These are phyloP conservation scores for Aspergillus hiratsukae DNA, from an alignment of 2,329 filamentous ascomycete species.

Conservation along the genomic window DNA sequence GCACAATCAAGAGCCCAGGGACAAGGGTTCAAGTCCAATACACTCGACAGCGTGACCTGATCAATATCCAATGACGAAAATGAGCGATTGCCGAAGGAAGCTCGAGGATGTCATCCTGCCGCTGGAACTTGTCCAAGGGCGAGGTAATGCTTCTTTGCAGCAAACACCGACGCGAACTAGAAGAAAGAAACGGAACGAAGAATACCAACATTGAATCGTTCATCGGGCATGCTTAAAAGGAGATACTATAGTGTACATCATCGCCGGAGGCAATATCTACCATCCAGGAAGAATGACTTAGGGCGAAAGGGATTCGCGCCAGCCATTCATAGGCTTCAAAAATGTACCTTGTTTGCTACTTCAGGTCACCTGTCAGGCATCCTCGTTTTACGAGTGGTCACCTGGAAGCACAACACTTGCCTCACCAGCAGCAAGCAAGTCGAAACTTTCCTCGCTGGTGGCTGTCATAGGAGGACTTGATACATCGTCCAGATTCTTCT, in stretches of 20 bases:
- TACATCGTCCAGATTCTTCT: conserved; percentile 5
- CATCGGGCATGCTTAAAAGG: background rate
- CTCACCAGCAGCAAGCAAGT: conserved; percentile 41
- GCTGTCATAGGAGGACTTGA: conserved; percentile 35
- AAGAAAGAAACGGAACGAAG: background rate
- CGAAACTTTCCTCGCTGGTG: conserved; percentile 47
- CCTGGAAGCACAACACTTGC: conserved; percentile 38
- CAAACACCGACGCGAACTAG: background rate
- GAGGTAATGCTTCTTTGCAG: background rate
- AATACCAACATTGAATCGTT: background rate
- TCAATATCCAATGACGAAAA: conserved; percentile 1
- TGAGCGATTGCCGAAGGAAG: conserved; percentile 1
- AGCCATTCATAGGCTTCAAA: conserved; percentile 5
- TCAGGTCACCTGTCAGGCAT: background rate
- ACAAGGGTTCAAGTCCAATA: background rate
- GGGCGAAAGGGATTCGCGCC: background rate
- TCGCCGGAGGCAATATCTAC: conserved; percentile 1
- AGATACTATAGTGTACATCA: conserved; percentile 9
- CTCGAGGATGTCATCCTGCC: background rate
- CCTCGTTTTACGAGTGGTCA: conserved; percentile 4
- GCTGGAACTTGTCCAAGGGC: background rate
- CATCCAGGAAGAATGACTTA: background rate
- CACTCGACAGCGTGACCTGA: background rate
- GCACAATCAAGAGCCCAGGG: background rate
- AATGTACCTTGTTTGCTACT: conserved; percentile 11